Percentiles rank a stretch among this genome's conserved stretches.
These are phyloP conservation scores for Neospora caninum DNA, from an alignment of 169 alveolate species.

Conservation along the genomic window DNA sequence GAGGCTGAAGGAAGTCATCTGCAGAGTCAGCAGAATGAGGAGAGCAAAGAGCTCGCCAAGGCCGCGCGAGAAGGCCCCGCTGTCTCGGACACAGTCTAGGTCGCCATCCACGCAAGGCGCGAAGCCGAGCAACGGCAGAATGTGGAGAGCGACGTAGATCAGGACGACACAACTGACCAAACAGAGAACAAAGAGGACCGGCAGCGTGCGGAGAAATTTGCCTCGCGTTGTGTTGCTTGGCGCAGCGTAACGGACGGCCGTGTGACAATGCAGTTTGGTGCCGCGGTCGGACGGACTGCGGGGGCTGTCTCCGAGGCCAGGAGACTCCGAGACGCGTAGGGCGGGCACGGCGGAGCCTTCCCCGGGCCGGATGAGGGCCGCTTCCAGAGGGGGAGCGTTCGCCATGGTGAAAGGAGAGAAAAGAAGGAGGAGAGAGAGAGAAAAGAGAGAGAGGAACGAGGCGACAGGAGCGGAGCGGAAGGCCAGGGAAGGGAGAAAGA, in stretches of 20 bases:
- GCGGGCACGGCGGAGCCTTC: not conserved
- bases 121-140: not conserved
- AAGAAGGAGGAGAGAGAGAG: no score
- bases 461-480: no score
- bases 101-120: not conserved
- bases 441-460: no score
- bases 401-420: no score
- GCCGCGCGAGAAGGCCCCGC: not conserved
- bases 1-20: not conserved
- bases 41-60: not conserved
- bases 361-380: no score
- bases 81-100: not conserved
- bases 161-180: not conserved
- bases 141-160: not conserved
- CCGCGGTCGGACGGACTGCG: no score
- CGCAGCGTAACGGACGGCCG: slow-evolving; percentile 5
- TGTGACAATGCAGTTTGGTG: not conserved
- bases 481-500: no score
- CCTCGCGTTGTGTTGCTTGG: not conserved
- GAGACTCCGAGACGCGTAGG: not conserved
- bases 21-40: not conserved
- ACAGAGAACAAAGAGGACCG: not conserved
- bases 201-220: not conserved
- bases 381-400: no score
- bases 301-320: not conserved